These are phyloP conservation scores for Rostrohypoxylon terebratum DNA, from an alignment of 495 filamentous ascomycete genomes.

Conservation along the genomic window DNA sequence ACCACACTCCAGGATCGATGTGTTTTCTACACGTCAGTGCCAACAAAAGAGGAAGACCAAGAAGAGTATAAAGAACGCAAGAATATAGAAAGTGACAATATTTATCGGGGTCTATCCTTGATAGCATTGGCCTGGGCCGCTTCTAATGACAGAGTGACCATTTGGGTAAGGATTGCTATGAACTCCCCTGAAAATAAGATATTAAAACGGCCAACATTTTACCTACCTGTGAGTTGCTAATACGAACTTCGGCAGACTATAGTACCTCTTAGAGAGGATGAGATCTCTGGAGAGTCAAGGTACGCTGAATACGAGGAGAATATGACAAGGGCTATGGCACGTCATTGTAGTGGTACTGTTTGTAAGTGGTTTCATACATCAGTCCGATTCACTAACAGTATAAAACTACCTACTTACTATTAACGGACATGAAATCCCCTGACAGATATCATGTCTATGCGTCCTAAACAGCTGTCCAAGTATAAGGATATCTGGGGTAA, in stretches of 20 bases:
- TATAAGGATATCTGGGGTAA: background rate
- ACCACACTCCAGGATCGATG: background rate
- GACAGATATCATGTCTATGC: background rate
- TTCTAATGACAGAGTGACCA: background rate
- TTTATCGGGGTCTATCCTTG: background rate
- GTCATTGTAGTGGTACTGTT: background rate
- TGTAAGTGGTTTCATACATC: background rate
- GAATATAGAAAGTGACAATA: background rate
- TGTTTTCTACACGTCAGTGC: constrained; percentile 1
- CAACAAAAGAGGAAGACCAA: background rate
- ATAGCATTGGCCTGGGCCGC: background rate
- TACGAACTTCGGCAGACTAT: background rate
- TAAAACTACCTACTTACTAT: no score
- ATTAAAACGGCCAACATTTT: no score
- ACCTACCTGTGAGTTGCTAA: background rate
- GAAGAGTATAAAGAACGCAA: background rate
- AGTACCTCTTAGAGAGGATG: no score
- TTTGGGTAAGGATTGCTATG: background rate
- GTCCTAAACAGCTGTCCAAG: background rate
- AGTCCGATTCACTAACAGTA: background rate
- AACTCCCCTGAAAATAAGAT: background rate
- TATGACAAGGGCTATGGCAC: background rate
- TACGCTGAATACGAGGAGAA: background rate
- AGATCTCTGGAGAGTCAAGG: no score
- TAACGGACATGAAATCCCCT: background rate